phyloP scores from a whole-genome alignment of 805 yeast species.

The fission yeast (Schizosaccharomyces pombe) region ASM294v3 CU329670.1:4732001-4732500 shows the following conservation, averaged over 20 bases:
- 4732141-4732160: too few species aligned
- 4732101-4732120: too few species aligned
- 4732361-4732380: constrained; percentile 44
- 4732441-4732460: constrained; percentile 52
- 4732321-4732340: constrained; percentile 52
- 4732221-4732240: too few species aligned
- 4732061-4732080: too few species aligned
- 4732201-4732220: too few species aligned
- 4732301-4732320: constrained; percentile 46
- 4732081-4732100: too few species aligned
- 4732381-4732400: constrained; percentile 48
- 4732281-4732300: constrained; percentile 20
- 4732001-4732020: too few species aligned
- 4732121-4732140: too few species aligned
- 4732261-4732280: constrained; percentile 6
- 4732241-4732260: background rate
- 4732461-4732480: constrained; percentile 57
- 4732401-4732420: constrained; percentile 42
- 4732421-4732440: constrained; percentile 56
- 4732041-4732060: too few species aligned
- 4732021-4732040: too few species aligned
- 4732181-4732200: too few species aligned
- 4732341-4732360: constrained; percentile 56
- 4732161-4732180: too few species aligned
- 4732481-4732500: constrained; percentile 17